phyloP scores from a whole-genome alignment of 768 basidiomycete genomes.

The Hericium rajendrae region DNA sequence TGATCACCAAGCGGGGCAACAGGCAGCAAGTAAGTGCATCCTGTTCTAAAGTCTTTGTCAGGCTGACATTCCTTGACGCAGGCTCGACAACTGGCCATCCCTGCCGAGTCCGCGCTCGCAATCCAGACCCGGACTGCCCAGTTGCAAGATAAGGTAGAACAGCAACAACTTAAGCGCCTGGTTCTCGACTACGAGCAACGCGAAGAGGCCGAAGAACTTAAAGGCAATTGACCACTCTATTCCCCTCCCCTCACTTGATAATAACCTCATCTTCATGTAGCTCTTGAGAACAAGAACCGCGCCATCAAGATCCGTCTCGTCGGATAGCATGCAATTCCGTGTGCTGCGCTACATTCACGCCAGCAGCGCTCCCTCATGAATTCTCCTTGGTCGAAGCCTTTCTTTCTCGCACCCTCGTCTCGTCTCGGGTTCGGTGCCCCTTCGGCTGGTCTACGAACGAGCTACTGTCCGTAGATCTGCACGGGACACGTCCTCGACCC shows the following conservation, averaged over 20 bases:
- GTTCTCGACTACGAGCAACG: conserved; percentile 88
- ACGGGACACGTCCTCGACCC: neutral
- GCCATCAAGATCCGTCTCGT: conserved; percentile 70
- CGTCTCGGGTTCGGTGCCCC: neutral
- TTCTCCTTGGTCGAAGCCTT: neutral
- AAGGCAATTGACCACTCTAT: conserved; percentile 34
- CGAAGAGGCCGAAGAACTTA: conserved; percentile 77
- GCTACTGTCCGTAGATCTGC: neutral
- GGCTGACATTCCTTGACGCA: conserved; percentile 20
- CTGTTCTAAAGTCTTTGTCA: neutral
- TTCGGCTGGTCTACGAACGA: neutral
- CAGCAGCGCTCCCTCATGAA: neutral
- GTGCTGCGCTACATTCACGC: conserved; percentile 19
- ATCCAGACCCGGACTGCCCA: conserved; percentile 88
- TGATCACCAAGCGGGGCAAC: conserved; percentile 88
- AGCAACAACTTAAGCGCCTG: conserved; percentile 92
- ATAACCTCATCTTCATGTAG: conserved; percentile 22
- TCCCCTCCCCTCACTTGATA: neutral
- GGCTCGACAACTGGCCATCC: conserved; percentile 85
- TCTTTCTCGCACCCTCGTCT: neutral
- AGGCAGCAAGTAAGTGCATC: conserved; percentile 66
- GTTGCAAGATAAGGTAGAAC: conserved; percentile 89
- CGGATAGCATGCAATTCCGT: conserved; percentile 35
- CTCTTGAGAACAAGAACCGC: conserved; percentile 61
- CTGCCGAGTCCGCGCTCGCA: conserved; percentile 79